Base-by-base conservation (phyloP, 345 rosid genomes). In the Combretum micranthum region DNA sequence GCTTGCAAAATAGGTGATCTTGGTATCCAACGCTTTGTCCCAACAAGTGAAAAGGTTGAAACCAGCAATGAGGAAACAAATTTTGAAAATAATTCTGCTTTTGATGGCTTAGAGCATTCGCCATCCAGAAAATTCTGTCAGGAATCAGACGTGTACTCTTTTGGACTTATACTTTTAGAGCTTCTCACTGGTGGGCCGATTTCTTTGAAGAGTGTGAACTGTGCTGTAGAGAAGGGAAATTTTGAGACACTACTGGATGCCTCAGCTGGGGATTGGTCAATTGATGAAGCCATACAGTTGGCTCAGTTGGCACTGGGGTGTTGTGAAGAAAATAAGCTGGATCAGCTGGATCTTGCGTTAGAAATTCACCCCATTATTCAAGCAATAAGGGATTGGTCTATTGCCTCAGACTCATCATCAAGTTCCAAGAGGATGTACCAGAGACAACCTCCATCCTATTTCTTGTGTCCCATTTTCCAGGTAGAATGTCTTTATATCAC, bases 391-490 rank as follows among this genome's bases (percentile, higher is more conserved):
- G 73, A 47, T 47, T 70, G 77, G 21, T 55, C 72, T 63, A 16
- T 62, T 6, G 39, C 55, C 39, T 67, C 79, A 20, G 56, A 66
- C 12, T 59, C 88, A 26, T 46, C 50, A 71, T 47, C 57, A 11
- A 44, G 65, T 58, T 64, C 65, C 47, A 82, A 80, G 69, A 84
- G 69, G 73, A 77, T 55, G 21, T 75, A 72, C 4, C 6, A 32
- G 9, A 32, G 9, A 7, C 67, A 74, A 13, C 57, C 76, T 51
- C 98, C 96, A 20, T 67, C 98, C 46, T 87, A 88, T 75, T 91
- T 88, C 61, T 72, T 91, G 58, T 91, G 98, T 64, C 98, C 98
- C 59, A 84, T 91, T 69, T 78, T 81, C 57, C 98, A 86, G 92
- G 98, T 91, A 79, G 43, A 12, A n/a, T 15, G 5, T 53, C 12